phyloP scores from a whole-genome alignment of 805 yeast species.

The Metschnikowia anglica region DNA sequence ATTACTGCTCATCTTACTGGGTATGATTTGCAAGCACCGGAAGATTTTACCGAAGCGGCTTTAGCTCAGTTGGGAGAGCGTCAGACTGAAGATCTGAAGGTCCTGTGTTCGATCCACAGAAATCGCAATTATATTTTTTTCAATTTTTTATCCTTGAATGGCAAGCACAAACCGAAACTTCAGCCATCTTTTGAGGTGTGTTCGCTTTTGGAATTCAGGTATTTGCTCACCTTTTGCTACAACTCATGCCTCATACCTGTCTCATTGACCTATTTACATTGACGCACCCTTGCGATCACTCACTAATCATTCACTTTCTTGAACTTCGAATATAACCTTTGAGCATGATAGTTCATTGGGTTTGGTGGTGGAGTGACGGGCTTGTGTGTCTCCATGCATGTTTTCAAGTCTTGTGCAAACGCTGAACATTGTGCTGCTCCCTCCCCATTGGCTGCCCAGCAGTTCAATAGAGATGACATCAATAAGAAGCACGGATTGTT shows the following conservation, averaged over 20 bases:
- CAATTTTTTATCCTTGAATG: background rate
- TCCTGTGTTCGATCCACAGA: slow-evolving; percentile 33
- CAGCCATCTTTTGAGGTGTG: too few relatives aligned
- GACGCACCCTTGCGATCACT: slow-evolving; percentile 1
- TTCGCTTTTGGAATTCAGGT: too few relatives aligned
- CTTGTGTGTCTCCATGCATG: slow-evolving; percentile 60
- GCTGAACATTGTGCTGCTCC: slow-evolving; percentile 65
- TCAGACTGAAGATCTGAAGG: slow-evolving; percentile 26
- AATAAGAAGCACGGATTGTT: slow-evolving; percentile 74
- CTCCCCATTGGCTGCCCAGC: slow-evolving; percentile 96
- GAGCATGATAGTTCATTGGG: slow-evolving; percentile 55
- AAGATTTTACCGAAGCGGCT: slow-evolving; percentile 23
- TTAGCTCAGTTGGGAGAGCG: slow-evolving; percentile 39
- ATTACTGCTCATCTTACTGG: too few relatives aligned
- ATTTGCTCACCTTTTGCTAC: too few relatives aligned
- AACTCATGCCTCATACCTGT: slow-evolving; percentile 4
- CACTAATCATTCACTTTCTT: slow-evolving; percentile 41
- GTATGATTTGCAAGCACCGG: too few relatives aligned
- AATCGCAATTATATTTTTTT: slow-evolving; percentile 24
- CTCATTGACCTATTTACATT: slow-evolving; percentile 12
- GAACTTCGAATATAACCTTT: slow-evolving; percentile 55
- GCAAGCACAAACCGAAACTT: too few relatives aligned
- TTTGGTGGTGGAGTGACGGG: slow-evolving; percentile 42
- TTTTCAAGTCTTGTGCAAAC: slow-evolving; percentile 67
- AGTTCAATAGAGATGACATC: slow-evolving; percentile 82